Percentiles rank a stretch among this genome's conserved stretches.
Evolutionary conservation across 2,329 filamentous ascomycete genomes (phyloP).

Genomic region (Fusarium sp.): DNA sequence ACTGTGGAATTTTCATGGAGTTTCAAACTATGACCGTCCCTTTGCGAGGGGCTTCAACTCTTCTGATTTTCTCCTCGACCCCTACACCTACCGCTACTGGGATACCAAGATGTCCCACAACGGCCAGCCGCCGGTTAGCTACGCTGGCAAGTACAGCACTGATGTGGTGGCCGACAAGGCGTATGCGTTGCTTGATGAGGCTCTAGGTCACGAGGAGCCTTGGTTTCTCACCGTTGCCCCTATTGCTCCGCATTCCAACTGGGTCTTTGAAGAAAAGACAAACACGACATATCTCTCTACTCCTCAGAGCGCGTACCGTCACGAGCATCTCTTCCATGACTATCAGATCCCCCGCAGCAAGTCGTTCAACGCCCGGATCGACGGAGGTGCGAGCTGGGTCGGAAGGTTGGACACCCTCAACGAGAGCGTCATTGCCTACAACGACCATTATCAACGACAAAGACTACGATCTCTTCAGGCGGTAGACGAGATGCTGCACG

Average conservation of each 20-base stretch:
- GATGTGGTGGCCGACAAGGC: slow-evolving; percentile 14
- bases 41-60: slow-evolving; percentile 52
- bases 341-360: slow-evolving; percentile 59
- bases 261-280: slow-evolving; percentile 12
- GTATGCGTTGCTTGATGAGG: slow-evolving; percentile 6
- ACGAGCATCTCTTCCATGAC: slow-evolving; percentile 1
- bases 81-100: slow-evolving; percentile 20
- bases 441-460: slow-evolving; percentile 59
- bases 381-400: slow-evolving; percentile 63
- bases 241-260: slow-evolving; percentile 23
- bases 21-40: slow-evolving; percentile 72
- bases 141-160: slow-evolving; percentile 14
- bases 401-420: slow-evolving; percentile 54
- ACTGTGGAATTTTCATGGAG: slow-evolving; percentile 75
- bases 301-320: slow-evolving; percentile 21
- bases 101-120: slow-evolving; percentile 15
- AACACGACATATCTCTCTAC: neutral
- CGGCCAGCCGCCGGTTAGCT: slow-evolving; percentile 3
- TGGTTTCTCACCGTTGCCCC: slow-evolving; percentile 21
- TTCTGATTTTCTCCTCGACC: slow-evolving; percentile 22
- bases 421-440: slow-evolving; percentile 51
- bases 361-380: slow-evolving; percentile 74
- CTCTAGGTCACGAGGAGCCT: neutral
- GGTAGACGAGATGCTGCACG: slow-evolving; percentile 63
- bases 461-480: slow-evolving; percentile 61